Evolutionary conservation across 257 asterid species (phyloP).

Genomic region (Solanum verrucosum): DNA sequence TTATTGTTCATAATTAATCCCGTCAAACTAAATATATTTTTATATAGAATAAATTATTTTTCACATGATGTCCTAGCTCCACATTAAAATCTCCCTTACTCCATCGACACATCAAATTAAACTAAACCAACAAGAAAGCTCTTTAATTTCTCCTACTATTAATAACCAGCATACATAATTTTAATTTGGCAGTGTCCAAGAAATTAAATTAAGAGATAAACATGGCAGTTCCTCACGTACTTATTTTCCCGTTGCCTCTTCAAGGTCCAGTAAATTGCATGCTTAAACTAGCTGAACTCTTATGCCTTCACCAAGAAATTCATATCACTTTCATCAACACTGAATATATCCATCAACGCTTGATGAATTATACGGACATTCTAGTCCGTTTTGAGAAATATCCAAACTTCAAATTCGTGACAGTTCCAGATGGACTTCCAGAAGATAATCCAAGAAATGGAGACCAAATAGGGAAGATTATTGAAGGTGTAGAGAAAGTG

Average conservation of each 20-base stretch:
- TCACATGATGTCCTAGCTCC: neutral
- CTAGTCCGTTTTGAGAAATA: conserved; percentile 2
- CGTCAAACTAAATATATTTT: neutral
- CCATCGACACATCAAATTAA: neutral
- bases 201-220: neutral
- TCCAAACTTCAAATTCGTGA: neutral
- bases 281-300: conserved; percentile 24
- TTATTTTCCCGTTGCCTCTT: conserved; percentile 20
- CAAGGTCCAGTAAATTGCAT: conserved; percentile 29
- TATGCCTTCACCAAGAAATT: conserved; percentile 10
- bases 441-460: neutral
- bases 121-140: neutral
- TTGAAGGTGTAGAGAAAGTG: neutral
- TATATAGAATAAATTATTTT: neutral
- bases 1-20: neutral
- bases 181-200: neutral
- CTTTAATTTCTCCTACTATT: neutral
- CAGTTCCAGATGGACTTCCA: conserved; percentile 11
- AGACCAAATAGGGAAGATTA: neutral
- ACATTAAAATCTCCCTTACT: neutral
- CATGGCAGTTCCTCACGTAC: conserved; percentile 4
- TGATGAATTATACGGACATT: conserved; percentile 8
- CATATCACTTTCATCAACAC: conserved; percentile 14
- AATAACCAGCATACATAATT: neutral
- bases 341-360: conserved; percentile 3